Base-by-base conservation (phyloP, 202 grass and related monocot genomes). In the Panicum virgatum region DNA sequence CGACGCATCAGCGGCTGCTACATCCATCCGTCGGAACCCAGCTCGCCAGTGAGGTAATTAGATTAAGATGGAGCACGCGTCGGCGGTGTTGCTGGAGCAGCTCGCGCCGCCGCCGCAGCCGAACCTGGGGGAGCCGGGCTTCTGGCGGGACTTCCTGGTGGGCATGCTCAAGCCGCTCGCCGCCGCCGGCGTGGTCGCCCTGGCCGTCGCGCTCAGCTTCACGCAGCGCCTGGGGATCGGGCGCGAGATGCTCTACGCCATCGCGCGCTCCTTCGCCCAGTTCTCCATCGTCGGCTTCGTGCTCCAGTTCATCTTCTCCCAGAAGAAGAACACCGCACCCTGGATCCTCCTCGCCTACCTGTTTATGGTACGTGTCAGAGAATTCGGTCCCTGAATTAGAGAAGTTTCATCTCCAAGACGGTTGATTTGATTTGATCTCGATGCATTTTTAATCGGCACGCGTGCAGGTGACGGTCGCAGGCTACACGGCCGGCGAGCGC, bases 241-340 rank as follows among this genome's bases (percentile, higher is more conserved):
- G 66, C 62, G 44, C 25, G 91, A 94, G 90, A 92, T 92, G 84
- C 29, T 94, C 58, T 86, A 86, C 85, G 79, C 91, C 75, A 86
- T 86, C 77, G 61, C 80, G n/a, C 79, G 91, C 47, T 45, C 91
- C 68, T 94, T 94, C 79, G 48, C 91, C 30, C 92, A 94, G 88
- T 88, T 94, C 72, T 94, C 91, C 7, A 25, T 86, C 44, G 91
- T 94, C 76, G 88, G 92, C 2, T 94, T 94, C 88, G 92, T 94
- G 40, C 88, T 94, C 68, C 88, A 94, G 45, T 91, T 94, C 89
- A 87, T 94, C 83, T 94, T 94, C 80, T 71, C 80, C 12, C 92
- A 91, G 80, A 87, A 84, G 80, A 87, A 84, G 52, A 94, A 69
- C 53, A 5, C 53, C 68, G 8, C 47, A 30, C 38, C 48, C 22